phyloP scores from a whole-genome alignment of 2,329 filamentous ascomycete genomes.

The Penicillium sp. region DNA sequence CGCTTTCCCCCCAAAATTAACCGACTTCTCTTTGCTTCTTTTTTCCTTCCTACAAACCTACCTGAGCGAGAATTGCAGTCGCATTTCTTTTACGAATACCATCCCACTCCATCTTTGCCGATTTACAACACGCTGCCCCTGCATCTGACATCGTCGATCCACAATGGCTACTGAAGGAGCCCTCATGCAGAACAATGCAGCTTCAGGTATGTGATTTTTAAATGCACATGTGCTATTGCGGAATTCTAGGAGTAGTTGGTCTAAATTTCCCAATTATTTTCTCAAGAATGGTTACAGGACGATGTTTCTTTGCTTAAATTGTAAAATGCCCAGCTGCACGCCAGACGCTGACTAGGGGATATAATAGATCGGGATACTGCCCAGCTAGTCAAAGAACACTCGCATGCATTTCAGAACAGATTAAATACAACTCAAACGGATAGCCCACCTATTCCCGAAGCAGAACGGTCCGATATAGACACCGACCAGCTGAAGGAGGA shows the following conservation, averaged over 20 bases:
- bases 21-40: conserved; percentile 8
- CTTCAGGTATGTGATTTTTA: conserved; percentile 24
- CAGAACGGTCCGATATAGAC: neutral
- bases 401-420: conserved; percentile 14
- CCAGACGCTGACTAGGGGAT: conserved; percentile 22
- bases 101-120: neutral
- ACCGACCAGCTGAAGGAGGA: neutral
- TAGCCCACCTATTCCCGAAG: neutral
- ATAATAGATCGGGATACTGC: conserved; percentile 5
- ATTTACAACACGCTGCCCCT: conserved; percentile 1
- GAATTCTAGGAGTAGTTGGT: conserved; percentile 3
- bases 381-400: conserved; percentile 9
- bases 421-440: conserved; percentile 17
- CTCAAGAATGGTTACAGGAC: neutral
- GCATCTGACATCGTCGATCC: conserved; percentile 22
- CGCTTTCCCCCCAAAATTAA: conserved; percentile 12
- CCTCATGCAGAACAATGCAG: conserved; percentile 10
- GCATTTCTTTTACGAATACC: conserved; percentile 14
- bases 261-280: neutral
- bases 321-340: neutral
- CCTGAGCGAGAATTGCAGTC: conserved; percentile 11
- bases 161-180: conserved; percentile 28
- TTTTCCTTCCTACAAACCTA: conserved; percentile 8
- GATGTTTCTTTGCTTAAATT: neutral
- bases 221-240: neutral